phyloP scores from a whole-genome alignment of 768 basidiomycete genomes.

The Candolleomyces eurysporus region DNA sequence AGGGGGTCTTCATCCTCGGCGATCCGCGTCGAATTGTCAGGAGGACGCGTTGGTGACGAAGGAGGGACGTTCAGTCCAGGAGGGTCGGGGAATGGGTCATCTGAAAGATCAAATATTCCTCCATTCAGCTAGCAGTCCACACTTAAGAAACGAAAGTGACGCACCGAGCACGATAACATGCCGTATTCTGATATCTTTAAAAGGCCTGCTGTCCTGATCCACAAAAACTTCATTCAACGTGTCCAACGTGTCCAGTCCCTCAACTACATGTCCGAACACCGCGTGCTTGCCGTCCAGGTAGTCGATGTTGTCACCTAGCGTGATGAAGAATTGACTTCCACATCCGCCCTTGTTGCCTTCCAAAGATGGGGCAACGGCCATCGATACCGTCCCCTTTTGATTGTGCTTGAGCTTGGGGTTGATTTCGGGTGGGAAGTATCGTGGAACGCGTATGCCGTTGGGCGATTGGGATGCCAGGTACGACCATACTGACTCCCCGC shows the following conservation, averaged over 20 bases:
- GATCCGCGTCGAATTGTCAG: conserved; percentile 85
- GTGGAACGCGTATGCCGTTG: conserved; percentile 40
- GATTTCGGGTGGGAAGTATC: conserved; percentile 88
- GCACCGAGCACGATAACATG: conserved; percentile 94
- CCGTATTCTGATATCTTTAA: conserved; percentile 92
- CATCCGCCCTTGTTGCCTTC: conserved; percentile 67
- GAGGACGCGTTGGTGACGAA: conserved; percentile 74
- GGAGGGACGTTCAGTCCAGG: conserved; percentile 69
- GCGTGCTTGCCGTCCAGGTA: conserved; percentile 93
- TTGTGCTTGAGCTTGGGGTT: conserved; percentile 81
- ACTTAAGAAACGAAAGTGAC: conserved; percentile 6
- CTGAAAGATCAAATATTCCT: conserved; percentile 35
- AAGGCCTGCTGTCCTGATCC: conserved; percentile 84
- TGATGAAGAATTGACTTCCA: conserved; percentile 97
- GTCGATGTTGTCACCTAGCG: conserved; percentile 85
- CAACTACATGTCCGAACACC: conserved; percentile 94
- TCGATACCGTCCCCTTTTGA: conserved; percentile 86
- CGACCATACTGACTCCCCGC: conserved; percentile 90
- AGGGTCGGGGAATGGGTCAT: conserved; percentile 95
- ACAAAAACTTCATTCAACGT: conserved; percentile 90
- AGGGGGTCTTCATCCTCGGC: conserved; percentile 94
- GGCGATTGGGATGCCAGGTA: conserved; percentile 51
- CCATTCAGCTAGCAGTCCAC: no score
- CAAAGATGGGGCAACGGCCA: conserved; percentile 90
- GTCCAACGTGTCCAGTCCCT: conserved; percentile 88